Evolutionary conservation across 2,329 filamentous ascomycete species (phyloP), one percentile per base, ranked within the genome.

Genomic region (Ceratocystis albifundus): DNA sequence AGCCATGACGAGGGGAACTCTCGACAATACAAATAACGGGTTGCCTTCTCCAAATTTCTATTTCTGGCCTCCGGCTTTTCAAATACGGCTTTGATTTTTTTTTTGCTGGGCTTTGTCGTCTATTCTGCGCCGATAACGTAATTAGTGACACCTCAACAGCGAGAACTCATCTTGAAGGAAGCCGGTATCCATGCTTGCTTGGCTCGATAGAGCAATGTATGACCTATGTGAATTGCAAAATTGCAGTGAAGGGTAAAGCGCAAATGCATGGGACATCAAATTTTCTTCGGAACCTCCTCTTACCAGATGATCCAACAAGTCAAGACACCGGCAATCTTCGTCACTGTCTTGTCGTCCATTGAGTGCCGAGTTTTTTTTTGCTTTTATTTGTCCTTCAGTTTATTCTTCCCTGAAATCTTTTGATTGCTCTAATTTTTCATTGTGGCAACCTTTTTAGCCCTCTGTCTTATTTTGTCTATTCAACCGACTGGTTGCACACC

Each of bases 221-320:
- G 28, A 59, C 55, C n/a, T 59, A 30, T 36, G 36, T 41, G 36
- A 12, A 41, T 41, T 41, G 36, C 36, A 15, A 28, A 36, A 66
- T 67, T 48, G 30, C 55, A 67, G 44, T 67, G 66, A 67, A 68
- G 41, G 63, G 57, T 59, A 65, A 68, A 65, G 64, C 59, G 57
- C 32, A 22, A 61, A 65, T 63, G 59, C 48, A 65, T 68, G 61
- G 57, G 50, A 65, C 25, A 22, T 45, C 32, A 63, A 53, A 57
- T 68, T 61, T 66, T 63, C 50, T 15, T 28, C 17, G 55, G 55
- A 28, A 50, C 15, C 15, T 48, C 50, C 45, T 66, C 25, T 20
- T 45, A 36, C 59, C 22, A 12, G 57, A 59, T 36, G 28, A 20
- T 44, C 36, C 61, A 32, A 53, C 32, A 44, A 64, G 46, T 32